Base-by-base conservation (phyloP, 768 basidiomycete species). In the Mycena haematopus region DNA sequence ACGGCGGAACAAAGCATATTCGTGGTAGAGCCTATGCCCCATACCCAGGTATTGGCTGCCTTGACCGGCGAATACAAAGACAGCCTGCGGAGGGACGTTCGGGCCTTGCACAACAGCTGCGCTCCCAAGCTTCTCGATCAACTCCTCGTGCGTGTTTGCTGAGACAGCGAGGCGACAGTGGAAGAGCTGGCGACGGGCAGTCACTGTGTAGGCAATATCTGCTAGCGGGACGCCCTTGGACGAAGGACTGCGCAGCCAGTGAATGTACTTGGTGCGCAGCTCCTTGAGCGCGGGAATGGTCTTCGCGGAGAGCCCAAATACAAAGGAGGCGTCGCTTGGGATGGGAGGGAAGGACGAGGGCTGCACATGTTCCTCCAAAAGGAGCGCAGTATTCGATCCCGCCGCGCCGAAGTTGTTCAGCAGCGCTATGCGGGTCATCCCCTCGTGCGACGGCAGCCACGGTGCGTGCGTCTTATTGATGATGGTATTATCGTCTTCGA, bases 381-480 rank as follows among this genome's bases (percentile, higher is more conserved):
- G 50, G 13, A 90, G 67, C 0, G 87, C 83, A 3, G 82, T 80
- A 62, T 91, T 91, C 9, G 89, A 90, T 0, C 90, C 90, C 24
- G 89, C 80, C 0, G 90, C 90, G 21, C 91, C 91, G 66, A 90
- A 92, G 66, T 90, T 92, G 67, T 90, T 91, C 57, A 92, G 75
- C 25, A 91, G 65, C 1, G 87, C 88, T 7, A 86, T 62, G 8
- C 88, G 80, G 14, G 79, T 74, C 31, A 65, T 60, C 7, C 78
- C 75, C 9, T 63, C 66, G 3, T 70, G 69, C 10, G 72, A 68
- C n/a, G 75, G 68, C 10, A 54, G 25, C 89, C 90, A 91, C 2
- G 74, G 66, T 1, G 68, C 61, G 0, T 76, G 65, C 15, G 61
- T 55, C 0, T 74, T 80, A 63, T 82, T 73, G 44, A 91, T 89